Percentiles rank a stretch among this genome's conserved stretches.
Evolutionary conservation across 371 early-diverging fungal genomes (phyloP).

Genomic region (Mortierella sp.): DNA sequence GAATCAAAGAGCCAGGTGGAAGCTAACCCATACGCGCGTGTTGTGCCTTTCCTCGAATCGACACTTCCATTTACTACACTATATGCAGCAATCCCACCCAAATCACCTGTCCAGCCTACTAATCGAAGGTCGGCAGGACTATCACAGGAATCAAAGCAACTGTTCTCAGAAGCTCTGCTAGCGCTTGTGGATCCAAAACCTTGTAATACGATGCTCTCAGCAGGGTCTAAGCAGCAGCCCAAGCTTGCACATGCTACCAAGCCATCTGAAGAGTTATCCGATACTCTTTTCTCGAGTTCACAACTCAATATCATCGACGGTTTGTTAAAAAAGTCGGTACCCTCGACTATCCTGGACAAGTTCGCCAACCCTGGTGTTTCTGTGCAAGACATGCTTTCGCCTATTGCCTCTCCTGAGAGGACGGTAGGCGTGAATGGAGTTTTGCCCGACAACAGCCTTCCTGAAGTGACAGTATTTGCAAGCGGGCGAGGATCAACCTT

Average conservation of each 20-base stretch:
- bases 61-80: conserved; percentile 41
- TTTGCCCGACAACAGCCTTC: conserved; percentile 7
- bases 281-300: conserved; percentile 27
- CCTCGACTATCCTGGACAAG: conserved; percentile 30
- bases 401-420: conserved; percentile 13
- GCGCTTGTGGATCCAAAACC: conserved; percentile 30
- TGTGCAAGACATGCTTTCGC: conserved; percentile 29
- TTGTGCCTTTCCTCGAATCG: conserved; percentile 64
- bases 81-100: conserved; percentile 19
- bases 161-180: conserved; percentile 41
- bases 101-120: background rate
- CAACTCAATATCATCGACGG: conserved; percentile 30
- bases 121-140: conserved; percentile 14
- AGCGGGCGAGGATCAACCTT: conserved; percentile 7
- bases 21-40: conserved; percentile 63
- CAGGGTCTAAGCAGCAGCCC: conserved; percentile 21
- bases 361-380: conserved; percentile 44
- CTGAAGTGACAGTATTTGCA: background rate
- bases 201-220: conserved; percentile 4
- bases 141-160: conserved; percentile 24
- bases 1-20: background rate
- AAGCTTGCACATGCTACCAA: conserved; percentile 25
- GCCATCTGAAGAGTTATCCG: conserved; percentile 23
- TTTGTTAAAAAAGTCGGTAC: conserved; percentile 31
- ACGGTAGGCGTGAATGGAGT: conserved; percentile 15